A percentile compares a stretch with the other conserved stretches of the same genome.
These are phyloP conservation scores for Metarhizium humberi DNA, from an alignment of 2,329 filamentous ascomycete genomes.

Conservation along the genomic window DNA sequence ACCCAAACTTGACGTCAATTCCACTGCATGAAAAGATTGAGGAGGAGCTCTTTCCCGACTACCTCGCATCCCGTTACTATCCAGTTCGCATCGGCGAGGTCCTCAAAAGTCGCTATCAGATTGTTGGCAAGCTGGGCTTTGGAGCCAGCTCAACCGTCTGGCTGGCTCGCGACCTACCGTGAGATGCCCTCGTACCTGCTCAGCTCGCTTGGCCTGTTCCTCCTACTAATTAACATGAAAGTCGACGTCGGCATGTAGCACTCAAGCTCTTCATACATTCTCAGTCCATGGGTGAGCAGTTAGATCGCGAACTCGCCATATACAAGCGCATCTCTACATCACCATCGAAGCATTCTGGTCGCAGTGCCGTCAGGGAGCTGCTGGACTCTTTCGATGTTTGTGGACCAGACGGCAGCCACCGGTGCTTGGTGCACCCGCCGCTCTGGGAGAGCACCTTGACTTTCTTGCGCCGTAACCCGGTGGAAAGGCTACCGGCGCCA, in stretches of 20 bases:
- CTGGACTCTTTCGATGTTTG: slow-evolving; percentile 28
- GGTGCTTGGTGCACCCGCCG: slow-evolving; percentile 29
- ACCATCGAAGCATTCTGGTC: slow-evolving; percentile 16
- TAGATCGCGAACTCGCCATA: slow-evolving; percentile 1
- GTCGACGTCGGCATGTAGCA: neutral
- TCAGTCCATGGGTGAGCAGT: neutral
- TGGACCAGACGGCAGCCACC: slow-evolving; percentile 25
- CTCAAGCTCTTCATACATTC: neutral
- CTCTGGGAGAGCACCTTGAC: slow-evolving; percentile 31
- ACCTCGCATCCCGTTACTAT: slow-evolving; percentile 14
- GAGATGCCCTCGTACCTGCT: neutral
- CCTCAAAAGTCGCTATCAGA: slow-evolving; percentile 20
- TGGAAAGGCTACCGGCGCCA: slow-evolving; percentile 22
- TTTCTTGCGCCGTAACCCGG: slow-evolving; percentile 30
- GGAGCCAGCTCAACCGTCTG: slow-evolving; percentile 32
- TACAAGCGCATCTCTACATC: neutral
- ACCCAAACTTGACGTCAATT: neutral
- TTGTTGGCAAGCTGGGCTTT: slow-evolving; percentile 31
- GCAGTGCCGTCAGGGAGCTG: slow-evolving; percentile 19
- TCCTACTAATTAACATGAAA: neutral
- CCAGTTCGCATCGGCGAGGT: slow-evolving; percentile 15
- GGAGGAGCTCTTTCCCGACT: slow-evolving; percentile 13
- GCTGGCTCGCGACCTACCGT: slow-evolving; percentile 25
- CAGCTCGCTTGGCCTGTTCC: too few species aligned
- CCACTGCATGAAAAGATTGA: slow-evolving; percentile 7